Evolutionary conservation across 805 yeast species (phyloP).

Genomic region (Kregervanrija pseudodelftensis): DNA sequence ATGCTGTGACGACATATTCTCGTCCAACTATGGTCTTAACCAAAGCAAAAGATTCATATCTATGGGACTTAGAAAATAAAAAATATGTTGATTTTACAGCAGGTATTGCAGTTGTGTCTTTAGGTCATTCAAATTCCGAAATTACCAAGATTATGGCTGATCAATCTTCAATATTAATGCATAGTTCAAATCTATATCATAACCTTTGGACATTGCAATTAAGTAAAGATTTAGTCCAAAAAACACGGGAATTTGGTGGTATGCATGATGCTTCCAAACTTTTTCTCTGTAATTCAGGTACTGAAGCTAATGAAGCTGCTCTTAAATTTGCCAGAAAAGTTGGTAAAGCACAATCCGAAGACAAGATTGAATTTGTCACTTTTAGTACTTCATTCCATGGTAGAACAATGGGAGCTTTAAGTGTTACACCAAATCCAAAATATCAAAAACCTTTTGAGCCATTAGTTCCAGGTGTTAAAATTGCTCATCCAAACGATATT

Average conservation of each 20-base stretch:
- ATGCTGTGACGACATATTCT: conserved; percentile 70
- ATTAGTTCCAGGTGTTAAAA: conserved; percentile 79
- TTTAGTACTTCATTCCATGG: conserved; percentile 93
- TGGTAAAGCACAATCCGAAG: conserved; percentile 49
- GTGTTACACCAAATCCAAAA: conserved; percentile 88
- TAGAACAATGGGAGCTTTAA: conserved; percentile 85
- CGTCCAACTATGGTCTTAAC: conserved; percentile 72
- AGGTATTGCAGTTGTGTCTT: conserved; percentile 94
- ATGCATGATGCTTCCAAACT: conserved; percentile 76
- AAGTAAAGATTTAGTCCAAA: conserved; percentile 60
- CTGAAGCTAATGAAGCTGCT: conserved; percentile 38
- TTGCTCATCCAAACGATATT: conserved; percentile 57
- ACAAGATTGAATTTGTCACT: conserved; percentile 74
- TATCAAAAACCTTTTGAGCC: conserved; percentile 91
- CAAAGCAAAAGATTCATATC: conserved; percentile 71
- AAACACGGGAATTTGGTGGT: conserved; percentile 68
- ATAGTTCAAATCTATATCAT: conserved; percentile 79
- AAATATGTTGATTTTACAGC: conserved; percentile 87
- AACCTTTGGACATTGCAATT: conserved; percentile 80
- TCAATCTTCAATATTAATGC: conserved; percentile 70
- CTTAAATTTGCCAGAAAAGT: conserved; percentile 66
- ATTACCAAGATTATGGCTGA: conserved; percentile 63
- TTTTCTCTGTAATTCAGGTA: conserved; percentile 51
- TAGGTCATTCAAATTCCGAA: conserved; percentile 80
- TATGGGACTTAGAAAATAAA: conserved; percentile 75